Evolutionary conservation across 495 filamentous ascomycete genomes (phyloP), one percentile per base, ranked within the genome.

Genomic region (Hypoxylon perforatum): DNA sequence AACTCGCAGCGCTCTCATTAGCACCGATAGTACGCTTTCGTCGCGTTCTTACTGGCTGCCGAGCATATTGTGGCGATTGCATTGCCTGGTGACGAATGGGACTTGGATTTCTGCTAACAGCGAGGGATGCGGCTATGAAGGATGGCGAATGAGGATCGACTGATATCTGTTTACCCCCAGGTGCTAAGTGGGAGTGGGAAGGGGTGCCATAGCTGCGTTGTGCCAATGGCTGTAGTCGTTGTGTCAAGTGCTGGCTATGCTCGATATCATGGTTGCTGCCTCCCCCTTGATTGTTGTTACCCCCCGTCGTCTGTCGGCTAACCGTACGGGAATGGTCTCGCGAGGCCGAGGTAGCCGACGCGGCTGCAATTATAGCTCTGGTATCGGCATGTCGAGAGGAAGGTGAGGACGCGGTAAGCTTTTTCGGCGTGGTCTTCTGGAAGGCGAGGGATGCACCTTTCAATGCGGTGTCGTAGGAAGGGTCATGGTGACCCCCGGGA

Each of bases 41-140:
- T 25, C 54, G 52, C 51, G 45, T 53, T 38, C 36, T 65, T 4
- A 42, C 30, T 12, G 45, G 8, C 17, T 67, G 57, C 10, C 64
- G 57, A 14, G 44, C 11, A 22, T 67, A 33, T 4, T 35, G 17
- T 17, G 67, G 47, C 7, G 55, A 57, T 25, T 74, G 65, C 18
- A 61, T 49, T n/a, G 73, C 65, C 7, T 63, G 50, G 25, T 76
- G 74, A n/a, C 77, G 76, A 54, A 63, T 78, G 0, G 80, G 76
- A 47, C 78, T 78, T 5, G 72, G 73, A 4, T 81, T 81, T 69
- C 84, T 78, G 60, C 83, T 85, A n/a, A 80, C 83, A 12, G 85
- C 86, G 19, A 86, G 74, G 6, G 80, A 84, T 3, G 86, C 85
- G 8, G 86, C 85, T 63, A 86, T 83, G 46, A 82, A 80, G 8